A percentile compares a stretch with the other conserved stretches of the same genome.
Conservation (phyloP, 2,329 filamentous ascomycete species). For the Bipolaris cookei region DNA sequence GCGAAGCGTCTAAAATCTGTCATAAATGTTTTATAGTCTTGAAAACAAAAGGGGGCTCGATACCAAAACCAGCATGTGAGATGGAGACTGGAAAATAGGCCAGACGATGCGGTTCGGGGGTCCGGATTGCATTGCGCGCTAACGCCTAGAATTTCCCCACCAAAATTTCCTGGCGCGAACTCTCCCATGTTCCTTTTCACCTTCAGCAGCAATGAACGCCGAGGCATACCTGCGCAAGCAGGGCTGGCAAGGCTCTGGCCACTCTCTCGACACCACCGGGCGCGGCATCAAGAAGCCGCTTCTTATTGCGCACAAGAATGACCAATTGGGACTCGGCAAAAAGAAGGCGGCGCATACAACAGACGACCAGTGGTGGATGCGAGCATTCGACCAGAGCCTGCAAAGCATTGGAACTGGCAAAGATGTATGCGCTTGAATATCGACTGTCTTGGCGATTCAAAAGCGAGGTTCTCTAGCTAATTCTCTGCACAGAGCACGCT, state of each 20-base stretch:
- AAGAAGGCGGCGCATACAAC: conserved; percentile 63
- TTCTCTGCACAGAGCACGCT: conserved; percentile 62
- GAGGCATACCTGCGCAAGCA: conserved; percentile 81
- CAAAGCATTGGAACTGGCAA: conserved; percentile 62
- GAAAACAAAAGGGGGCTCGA: neutral
- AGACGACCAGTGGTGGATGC: conserved; percentile 94
- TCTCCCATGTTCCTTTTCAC: conserved; percentile 8
- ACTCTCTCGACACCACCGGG: conserved; percentile 79
- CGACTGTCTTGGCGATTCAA: neutral
- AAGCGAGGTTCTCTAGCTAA: neutral
- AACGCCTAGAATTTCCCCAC: conserved; percentile 20
- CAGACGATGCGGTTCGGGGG: conserved; percentile 3
- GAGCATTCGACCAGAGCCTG: conserved; percentile 89
- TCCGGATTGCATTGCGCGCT: conserved; percentile 13
- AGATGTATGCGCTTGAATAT: conserved; percentile 24
- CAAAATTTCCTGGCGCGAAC: conserved; percentile 26
- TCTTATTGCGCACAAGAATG: conserved; percentile 80
- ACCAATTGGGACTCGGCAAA: conserved; percentile 80
- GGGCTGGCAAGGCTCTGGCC: conserved; percentile 88
- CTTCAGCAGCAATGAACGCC: conserved; percentile 71
- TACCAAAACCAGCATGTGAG: neutral
- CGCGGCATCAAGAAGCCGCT: conserved; percentile 84
- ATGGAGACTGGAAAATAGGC: neutral
- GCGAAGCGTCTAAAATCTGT: too few species aligned
- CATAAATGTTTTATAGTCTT: neutral